These are phyloP conservation scores for Penicillium sp. DNA, from an alignment of 2,329 filamentous ascomycete genomes.

Conservation along the genomic window DNA sequence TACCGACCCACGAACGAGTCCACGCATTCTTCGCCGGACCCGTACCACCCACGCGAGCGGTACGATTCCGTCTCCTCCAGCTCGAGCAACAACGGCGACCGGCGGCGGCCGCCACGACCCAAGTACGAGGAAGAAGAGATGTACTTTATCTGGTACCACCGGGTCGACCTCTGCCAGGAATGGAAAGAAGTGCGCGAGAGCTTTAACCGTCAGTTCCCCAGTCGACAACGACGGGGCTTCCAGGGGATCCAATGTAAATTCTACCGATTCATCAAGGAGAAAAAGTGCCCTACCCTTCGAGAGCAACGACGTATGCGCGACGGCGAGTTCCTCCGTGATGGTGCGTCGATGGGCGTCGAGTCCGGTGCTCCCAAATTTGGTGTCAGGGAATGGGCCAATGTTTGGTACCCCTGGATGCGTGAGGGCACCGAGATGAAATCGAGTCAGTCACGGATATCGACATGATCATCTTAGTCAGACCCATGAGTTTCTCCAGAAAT, in stretches of 20 bases:
- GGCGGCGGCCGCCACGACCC: conserved; percentile 39
- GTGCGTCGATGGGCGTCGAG: conserved; percentile 19
- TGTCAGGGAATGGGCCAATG: conserved; percentile 35
- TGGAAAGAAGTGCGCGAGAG: conserved; percentile 43
- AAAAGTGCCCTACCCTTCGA: conserved; percentile 41
- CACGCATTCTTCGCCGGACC: conserved; percentile 30
- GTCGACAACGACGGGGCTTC: conserved; percentile 36
- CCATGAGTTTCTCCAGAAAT: too few species aligned
- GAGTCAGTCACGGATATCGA: conserved; percentile 11
- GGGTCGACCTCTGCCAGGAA: conserved; percentile 41
- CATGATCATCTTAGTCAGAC: conserved; percentile 3
- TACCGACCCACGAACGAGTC: conserved; percentile 23
- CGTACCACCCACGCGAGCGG: conserved; percentile 34
- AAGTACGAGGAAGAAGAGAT: conserved; percentile 45
- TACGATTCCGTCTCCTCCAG: conserved; percentile 39
- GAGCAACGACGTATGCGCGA: conserved; percentile 38
- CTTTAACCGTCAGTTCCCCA: conserved; percentile 41
- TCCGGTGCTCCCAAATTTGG: conserved; percentile 33
- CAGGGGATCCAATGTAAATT: conserved; percentile 47
- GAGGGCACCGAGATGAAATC: conserved; percentile 23
- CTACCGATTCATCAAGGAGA: conserved; percentile 44
- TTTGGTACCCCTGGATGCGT: conserved; percentile 43
- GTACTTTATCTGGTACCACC: conserved; percentile 48
- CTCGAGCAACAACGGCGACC: conserved; percentile 32
- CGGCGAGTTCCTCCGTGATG: conserved; percentile 35